Conservation (phyloP, 768 basidiomycete genomes). For the Pisolithus microcarpus region DNA sequence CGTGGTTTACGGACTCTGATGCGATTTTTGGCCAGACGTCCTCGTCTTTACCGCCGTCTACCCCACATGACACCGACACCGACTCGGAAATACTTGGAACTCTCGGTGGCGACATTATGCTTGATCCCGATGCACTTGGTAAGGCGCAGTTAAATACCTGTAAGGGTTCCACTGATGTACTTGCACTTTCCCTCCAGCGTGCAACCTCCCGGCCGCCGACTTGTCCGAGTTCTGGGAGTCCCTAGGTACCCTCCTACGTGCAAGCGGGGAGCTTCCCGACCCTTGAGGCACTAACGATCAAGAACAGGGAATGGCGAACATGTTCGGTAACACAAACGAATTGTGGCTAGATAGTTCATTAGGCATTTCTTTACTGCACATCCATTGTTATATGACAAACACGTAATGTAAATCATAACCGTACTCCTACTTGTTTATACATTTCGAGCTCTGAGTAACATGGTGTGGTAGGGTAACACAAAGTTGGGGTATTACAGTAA, state of each 20-base stretch:
- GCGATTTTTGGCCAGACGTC: conserved; percentile 19
- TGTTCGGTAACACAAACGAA: conserved; percentile 32
- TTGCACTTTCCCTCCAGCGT: not conserved
- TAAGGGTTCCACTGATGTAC: not conserved
- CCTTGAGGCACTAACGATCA: conserved; percentile 19
- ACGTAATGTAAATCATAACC: not conserved
- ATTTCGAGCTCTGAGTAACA: no score
- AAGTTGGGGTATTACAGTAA: not conserved
- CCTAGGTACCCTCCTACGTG: conserved; percentile 40
- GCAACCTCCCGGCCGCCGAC: conserved; percentile 31
- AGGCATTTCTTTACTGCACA: not conserved
- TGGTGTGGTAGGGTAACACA: not conserved
- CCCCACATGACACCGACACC: conserved; percentile 16
- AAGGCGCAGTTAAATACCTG: conserved; percentile 10
- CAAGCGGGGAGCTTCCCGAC: conserved; percentile 2
- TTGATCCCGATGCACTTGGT: conserved; percentile 22
- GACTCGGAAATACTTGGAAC: conserved; percentile 7
- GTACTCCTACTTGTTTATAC: no score
- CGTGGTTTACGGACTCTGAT: conserved; percentile 29
- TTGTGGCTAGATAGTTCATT: not conserved
- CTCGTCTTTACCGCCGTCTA: conserved; percentile 13
- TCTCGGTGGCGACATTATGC: conserved; percentile 13
- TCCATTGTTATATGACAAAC: not conserved
- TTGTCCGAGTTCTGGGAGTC: conserved; percentile 54
- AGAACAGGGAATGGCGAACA: conserved; percentile 33